phyloP scores from a whole-genome alignment of 495 filamentous ascomycete species.

The Xanthoparmelia taractica region DNA sequence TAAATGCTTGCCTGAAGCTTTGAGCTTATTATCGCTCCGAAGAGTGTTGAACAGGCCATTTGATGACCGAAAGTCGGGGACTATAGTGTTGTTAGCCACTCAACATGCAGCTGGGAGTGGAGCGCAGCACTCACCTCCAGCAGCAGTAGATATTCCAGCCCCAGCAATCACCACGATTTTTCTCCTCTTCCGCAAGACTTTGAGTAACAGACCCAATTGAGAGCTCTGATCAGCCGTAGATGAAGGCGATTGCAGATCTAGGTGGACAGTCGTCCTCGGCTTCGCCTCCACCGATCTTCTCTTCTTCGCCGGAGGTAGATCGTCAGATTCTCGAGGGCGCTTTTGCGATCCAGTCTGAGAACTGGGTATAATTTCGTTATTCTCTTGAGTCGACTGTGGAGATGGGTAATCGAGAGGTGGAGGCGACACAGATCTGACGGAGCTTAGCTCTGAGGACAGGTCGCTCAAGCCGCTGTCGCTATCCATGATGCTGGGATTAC shows the following conservation, averaged over 20 bases:
- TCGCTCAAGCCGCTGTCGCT: slow-evolving; percentile 37
- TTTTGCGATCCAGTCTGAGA: slow-evolving; percentile 19
- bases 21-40: slow-evolving; percentile 77
- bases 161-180: slow-evolving; percentile 97
- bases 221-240: slow-evolving; percentile 43
- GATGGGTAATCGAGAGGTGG: slow-evolving; percentile 45
- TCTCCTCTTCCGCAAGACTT: slow-evolving; percentile 75
- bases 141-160: slow-evolving; percentile 91
- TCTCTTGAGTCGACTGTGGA: slow-evolving; percentile 52
- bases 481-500: slow-evolving; percentile 32
- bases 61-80: slow-evolving; percentile 92
- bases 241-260: slow-evolving; percentile 54
- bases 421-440: slow-evolving; percentile 45
- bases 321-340: slow-evolving; percentile 39
- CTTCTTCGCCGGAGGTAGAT: slow-evolving; percentile 63
- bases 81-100: slow-evolving; percentile 42
- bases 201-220: slow-evolving; percentile 60
- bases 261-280: slow-evolving; percentile 65
- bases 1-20: slow-evolving; percentile 87
- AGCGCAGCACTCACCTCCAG: slow-evolving; percentile 66
- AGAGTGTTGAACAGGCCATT: slow-evolving; percentile 80
- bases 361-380: slow-evolving; percentile 28
- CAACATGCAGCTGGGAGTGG: slow-evolving; percentile 54
- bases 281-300: slow-evolving; percentile 60
- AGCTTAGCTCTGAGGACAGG: slow-evolving; percentile 49